Conservation (phyloP, 78 protist genomes). For the Pigoraptor vietnamica region DNA sequence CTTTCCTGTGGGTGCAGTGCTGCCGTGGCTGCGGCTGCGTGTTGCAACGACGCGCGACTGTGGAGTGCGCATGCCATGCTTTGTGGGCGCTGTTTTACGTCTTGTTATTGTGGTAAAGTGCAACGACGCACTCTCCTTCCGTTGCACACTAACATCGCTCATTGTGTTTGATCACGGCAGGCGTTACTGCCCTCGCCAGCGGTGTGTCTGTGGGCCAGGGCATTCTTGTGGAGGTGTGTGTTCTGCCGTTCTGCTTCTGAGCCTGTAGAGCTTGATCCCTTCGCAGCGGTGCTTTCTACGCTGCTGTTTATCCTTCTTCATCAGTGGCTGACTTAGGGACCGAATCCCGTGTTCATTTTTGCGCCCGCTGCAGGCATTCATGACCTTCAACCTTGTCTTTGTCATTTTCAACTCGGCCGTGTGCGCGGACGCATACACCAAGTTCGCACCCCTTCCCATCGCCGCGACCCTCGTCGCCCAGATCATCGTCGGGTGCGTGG, state of each 20-base stretch:
- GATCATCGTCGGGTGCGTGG: not conserved
- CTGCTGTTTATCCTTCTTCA: too few species aligned
- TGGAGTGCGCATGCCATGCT: too few species aligned
- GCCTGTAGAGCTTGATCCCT: too few species aligned
- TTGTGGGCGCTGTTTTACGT: too few species aligned
- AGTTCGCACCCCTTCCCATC: not conserved
- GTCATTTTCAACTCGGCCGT: not conserved
- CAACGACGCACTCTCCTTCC: not conserved
- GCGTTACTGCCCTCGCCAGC: not conserved
- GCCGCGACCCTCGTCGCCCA: not conserved
- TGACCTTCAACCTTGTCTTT: not conserved
- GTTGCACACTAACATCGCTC: not conserved
- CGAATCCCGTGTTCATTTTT: not conserved
- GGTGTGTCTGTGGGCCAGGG: not conserved
- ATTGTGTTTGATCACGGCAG: not conserved
- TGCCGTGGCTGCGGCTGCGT: too few species aligned
- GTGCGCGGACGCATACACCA: not conserved
- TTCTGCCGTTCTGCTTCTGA: too few species aligned
- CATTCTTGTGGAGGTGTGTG: not conserved
- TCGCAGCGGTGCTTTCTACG: too few species aligned
- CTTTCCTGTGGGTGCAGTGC: not conserved
- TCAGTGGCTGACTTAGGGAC: too few species aligned
- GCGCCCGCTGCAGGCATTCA: not conserved
- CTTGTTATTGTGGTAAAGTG: too few species aligned
- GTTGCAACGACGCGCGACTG: too few species aligned